A percentile compares a stretch with the other conserved stretches of the same genome.
Evolutionary conservation across 495 filamentous ascomycete genomes (phyloP).

Genomic region (Aspergillus saccharolyticus): DNA sequence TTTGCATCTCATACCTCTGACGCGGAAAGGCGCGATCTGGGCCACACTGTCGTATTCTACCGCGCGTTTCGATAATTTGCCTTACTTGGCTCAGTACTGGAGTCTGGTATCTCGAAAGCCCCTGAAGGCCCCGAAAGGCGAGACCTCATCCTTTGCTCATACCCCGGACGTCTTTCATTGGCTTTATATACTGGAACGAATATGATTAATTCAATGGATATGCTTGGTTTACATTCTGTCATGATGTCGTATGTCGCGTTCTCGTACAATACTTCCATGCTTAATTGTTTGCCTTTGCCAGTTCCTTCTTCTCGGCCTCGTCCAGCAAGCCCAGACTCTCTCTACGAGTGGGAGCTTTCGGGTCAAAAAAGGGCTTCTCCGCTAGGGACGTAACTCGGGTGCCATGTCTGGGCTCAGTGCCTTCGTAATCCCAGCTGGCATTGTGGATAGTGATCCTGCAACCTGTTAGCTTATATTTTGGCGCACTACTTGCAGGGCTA

Average conservation of each 20-base stretch:
- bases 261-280: background rate
- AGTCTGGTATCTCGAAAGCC: slow-evolving; percentile 29
- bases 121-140: slow-evolving; percentile 35
- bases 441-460: slow-evolving; percentile 62
- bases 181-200: slow-evolving; percentile 36
- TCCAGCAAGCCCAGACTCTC: slow-evolving; percentile 52
- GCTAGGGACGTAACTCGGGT: slow-evolving; percentile 62
- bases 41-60: slow-evolving; percentile 36
- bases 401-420: slow-evolving; percentile 56
- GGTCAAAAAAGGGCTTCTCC: slow-evolving; percentile 61
- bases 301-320: slow-evolving; percentile 25
- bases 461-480: slow-evolving; percentile 1
- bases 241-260: background rate
- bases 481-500: background rate
- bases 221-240: background rate
- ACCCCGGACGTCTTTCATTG: slow-evolving; percentile 39
- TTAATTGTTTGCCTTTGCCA: slow-evolving; percentile 1
- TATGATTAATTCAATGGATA: slow-evolving; percentile 9
- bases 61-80: slow-evolving; percentile 30
- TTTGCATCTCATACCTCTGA: slow-evolving; percentile 34
- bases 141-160: slow-evolving; percentile 26
- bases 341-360: slow-evolving; percentile 51
- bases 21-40: slow-evolving; percentile 30
- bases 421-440: slow-evolving; percentile 64
- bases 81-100: slow-evolving; percentile 27